Evolutionary conservation across 345 rosid genomes (phyloP), one percentile per base, ranked within the genome.

Genomic region (Dipteronia sinensis): DNA sequence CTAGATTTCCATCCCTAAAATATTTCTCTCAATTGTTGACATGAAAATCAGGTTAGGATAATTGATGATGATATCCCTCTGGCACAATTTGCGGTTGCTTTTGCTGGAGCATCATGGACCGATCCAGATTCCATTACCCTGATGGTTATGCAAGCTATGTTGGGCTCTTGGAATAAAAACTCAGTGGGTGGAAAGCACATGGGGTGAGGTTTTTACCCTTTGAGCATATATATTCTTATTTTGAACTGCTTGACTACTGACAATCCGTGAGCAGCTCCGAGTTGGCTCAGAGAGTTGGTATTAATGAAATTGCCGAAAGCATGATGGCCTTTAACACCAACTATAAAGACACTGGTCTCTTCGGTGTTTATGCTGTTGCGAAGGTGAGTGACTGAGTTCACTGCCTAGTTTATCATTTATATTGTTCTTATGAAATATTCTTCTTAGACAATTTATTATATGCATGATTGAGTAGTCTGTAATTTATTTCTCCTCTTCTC

Each of bases 311-410:
- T 83, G 98, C 98, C 0, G 99, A 97, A 85, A 94, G 94, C 81
- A 88, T 94, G 87, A 94, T 94, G 98, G 94, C 99, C 56, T 97
- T 97, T 84, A 97, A 97, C 81, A 97, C 98, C 83, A 97, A 97
- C 91, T 97, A 97, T 81, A 97, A 93, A 78, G 99, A 97, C 85
- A 97, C 97, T 71, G 99, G 99, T 64, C 92, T 97, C 9, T 97
- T 97, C 65, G 99, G 99, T 68, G 88, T 97, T 75, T 94, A 97
- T 86, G 99, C 98, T 71, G 90, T 97, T 83, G 97, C 99, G 0
- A 91, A 97, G 98, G 99, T 96, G 83, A 87, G 34, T 31, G 34
- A 31, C 34, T 31, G 34, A 31, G 80, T 62, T 44, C 23, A 31
- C 72, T 58, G 9, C 20, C 27, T 23, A 23, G 55, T 59, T 68